Base-by-base conservation (phyloP, 2,329 filamentous ascomycete genomes). In the Elsinoe fawcettii region DNA sequence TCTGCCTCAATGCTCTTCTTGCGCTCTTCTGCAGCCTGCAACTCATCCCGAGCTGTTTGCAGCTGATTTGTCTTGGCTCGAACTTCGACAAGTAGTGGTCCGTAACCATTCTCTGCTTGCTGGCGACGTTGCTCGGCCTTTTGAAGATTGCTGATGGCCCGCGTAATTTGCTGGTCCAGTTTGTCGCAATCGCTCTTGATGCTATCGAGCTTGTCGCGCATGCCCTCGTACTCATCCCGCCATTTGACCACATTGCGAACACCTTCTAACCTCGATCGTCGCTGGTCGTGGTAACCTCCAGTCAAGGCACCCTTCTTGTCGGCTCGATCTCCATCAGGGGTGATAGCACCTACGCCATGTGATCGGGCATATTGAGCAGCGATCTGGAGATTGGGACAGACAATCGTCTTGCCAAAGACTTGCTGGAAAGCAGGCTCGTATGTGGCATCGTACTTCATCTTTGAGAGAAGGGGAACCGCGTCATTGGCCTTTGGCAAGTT, bases 291-390 rank as follows among this genome's bases (percentile, higher is more conserved):
- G 68, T 87, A 99, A 65, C 93, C 93, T 77, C 93, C 93, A 51
- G 90, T 96, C 76, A 99, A 83, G 12, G 91, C 92, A 72, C 93
- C 93, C 64, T 92, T 87, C 74, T 95, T 96, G 73, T 96, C 95
- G 1, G 90, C 91, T 30, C 89, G 89, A 71, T 97, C 92, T 70
- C 93, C 93, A 58, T 97, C 91, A 2, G 89, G 87, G 0, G 93
- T 99, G 63, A 99, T 96, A 32, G 90, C 91, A 65, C 90, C 90
- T 22, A 97, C 85, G 16, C 88, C 88, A 66, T 97, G 92, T 65
- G 88, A 95, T 66, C 92, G 84, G 20, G 93, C 89, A 69, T 96
- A 96, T 67, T 96, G 90, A 11, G 87, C 83, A 49, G 91, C 93
- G 59, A 96, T 83, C 51, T 88, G 83, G 61, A 99, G 75, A 63